Evolutionary conservation across 768 basidiomycete genomes (phyloP).

Genomic region (Trametes sanguinea): DNA sequence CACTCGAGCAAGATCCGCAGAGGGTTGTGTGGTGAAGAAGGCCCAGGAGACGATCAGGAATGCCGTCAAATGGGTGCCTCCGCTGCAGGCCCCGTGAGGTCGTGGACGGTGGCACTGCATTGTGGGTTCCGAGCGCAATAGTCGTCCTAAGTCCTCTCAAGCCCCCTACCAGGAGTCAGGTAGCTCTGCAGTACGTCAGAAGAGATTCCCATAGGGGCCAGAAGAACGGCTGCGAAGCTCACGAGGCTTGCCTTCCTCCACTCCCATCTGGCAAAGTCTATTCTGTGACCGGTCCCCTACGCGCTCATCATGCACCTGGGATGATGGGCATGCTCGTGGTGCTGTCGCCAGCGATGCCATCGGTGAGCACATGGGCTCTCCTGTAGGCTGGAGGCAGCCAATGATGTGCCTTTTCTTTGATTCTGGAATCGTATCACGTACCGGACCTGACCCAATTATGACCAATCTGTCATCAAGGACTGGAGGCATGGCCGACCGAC

Average conservation of each 20-base stretch:
- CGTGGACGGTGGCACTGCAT: conserved; percentile 9
- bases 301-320: background rate
- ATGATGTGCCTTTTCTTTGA: conserved; percentile 6
- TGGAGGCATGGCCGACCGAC: background rate
- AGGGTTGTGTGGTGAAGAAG: background rate
- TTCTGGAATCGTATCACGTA: background rate
- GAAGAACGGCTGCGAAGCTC: conserved; percentile 8
- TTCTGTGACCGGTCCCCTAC: background rate
- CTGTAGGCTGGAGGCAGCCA: background rate
- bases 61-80: background rate
- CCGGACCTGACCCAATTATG: background rate
- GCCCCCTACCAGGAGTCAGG: background rate
- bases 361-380: conserved; percentile 1
- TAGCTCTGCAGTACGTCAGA: conserved; percentile 10
- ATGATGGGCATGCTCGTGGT: background rate
- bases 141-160: background rate
- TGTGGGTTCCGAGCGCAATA: conserved; percentile 1
- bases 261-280: conserved; percentile 8
- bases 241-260: background rate
- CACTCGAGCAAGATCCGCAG: too few relatives aligned
- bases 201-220: conserved; percentile 5
- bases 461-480: conserved; percentile 12
- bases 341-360: background rate
- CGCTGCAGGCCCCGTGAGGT: background rate
- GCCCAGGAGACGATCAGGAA: conserved; percentile 8